These are phyloP conservation scores for Ceratorhiza oryzae-sativae DNA, from an alignment of 1,284 basidiomycete genomes.

Conservation along the genomic window DNA sequence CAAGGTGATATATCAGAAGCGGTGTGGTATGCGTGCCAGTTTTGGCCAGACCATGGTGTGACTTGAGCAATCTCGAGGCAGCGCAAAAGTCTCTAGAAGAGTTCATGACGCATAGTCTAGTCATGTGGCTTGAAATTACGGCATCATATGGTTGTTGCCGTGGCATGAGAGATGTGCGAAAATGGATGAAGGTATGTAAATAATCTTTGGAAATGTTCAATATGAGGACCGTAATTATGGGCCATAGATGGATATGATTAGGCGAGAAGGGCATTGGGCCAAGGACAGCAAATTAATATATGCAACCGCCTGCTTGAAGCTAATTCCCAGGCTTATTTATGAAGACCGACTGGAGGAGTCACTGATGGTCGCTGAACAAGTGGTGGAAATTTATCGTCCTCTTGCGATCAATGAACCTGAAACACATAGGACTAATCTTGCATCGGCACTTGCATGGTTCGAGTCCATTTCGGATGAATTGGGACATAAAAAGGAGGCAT, in stretches of 20 bases:
- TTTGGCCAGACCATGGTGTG: constrained; percentile 4
- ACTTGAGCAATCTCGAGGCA: neutral
- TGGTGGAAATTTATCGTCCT: neutral
- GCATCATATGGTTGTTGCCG: neutral
- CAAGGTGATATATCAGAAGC: neutral
- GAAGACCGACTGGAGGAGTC: neutral
- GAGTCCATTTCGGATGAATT: neutral
- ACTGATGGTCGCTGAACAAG: neutral
- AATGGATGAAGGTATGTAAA: neutral
- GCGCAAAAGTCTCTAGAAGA: neutral
- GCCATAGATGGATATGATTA: neutral
- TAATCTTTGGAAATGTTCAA: neutral
- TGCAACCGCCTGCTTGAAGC: neutral
- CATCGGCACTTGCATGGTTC: too few species aligned
- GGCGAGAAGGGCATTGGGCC: neutral
- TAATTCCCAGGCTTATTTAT: neutral
- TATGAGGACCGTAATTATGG: too few species aligned
- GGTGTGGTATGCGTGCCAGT: constrained; percentile 18
- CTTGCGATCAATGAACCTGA: neutral
- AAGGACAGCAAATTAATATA: too few species aligned
- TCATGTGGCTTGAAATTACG: constrained; percentile 17
- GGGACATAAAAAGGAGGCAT: neutral
- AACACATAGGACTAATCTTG: neutral
- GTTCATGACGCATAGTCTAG: neutral
- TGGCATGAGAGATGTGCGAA: neutral